Base-by-base conservation (phyloP, 106 monocot species). In the Cymbidium sinense region DNA sequence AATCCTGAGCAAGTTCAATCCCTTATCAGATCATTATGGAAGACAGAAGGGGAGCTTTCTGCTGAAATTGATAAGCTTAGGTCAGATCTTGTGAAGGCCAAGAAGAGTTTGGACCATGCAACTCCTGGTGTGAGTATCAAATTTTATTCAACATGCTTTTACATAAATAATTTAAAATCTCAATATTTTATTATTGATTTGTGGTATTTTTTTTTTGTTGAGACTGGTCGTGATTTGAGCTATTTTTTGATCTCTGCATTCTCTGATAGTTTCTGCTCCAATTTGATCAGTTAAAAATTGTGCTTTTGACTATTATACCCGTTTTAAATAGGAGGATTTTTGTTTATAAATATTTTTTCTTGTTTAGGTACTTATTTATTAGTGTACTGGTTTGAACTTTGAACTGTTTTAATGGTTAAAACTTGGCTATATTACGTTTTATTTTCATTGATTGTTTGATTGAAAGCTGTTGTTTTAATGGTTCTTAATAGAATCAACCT, bases 51-150 rank as follows among this genome's bases (percentile, higher is more conserved):
- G 15, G 90, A 94, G 33, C 90, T 92, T 52, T 69, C 89, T 79
- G 77, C 88, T 78, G 98, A 98, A 80, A 90, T 94, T 81, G 90
- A 98, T 67, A 90, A 85, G 84, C 89, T 94, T 78, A 92, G 65
- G 79, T 85, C 90, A 77, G 94, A 98, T 50, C 80, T 91, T 77
- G 72, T 92, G 37, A 98, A 98, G 81, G 94, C 94, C 67, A 92
- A 94, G 73, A 98, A 98, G 79, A 98, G 88, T 78, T 84, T 98
- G 20, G 94, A 98, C 41, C 91, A 92, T 90, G 98, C 94, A 64
- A 94, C 88, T 33, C 98, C 98, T 78, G 98, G 98, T 74, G 98
- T 98, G 73, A 94, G 98, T 84, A 54, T 28, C 25, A 34, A 15
- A 76, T 50, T 18, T 37, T 17, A n/a, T 64, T 28, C 18, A 19